phyloP scores from a whole-genome alignment of 148 eudicot genomes.

The Nepenthes mirabilis region DNA sequence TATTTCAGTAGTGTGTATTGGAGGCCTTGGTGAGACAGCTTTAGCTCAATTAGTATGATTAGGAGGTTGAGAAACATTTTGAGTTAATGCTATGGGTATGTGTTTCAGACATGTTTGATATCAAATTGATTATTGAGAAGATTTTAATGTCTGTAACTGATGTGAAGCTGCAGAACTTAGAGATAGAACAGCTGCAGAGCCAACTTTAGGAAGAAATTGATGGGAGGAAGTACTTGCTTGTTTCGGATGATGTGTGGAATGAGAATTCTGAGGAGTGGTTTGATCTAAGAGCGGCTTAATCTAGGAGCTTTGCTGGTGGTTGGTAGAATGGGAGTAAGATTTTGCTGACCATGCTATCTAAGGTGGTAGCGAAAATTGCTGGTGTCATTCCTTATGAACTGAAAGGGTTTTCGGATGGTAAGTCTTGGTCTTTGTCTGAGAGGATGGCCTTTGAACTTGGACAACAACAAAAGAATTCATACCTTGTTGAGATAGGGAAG shows the following conservation, averaged over 20 bases:
- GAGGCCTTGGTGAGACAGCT: conserved; percentile 18
- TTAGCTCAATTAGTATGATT: conserved; percentile 13
- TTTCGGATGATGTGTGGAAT: conserved; percentile 13
- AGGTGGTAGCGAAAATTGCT: conserved; percentile 3
- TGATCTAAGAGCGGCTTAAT: conserved; percentile 1
- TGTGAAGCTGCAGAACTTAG: not conserved
- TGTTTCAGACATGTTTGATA: conserved; percentile 9
- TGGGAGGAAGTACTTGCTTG: conserved; percentile 9
- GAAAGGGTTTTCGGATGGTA: conserved; percentile 10
- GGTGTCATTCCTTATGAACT: conserved; percentile 3
- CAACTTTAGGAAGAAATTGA: conserved; percentile 4
- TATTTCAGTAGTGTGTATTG: conserved; percentile 14
- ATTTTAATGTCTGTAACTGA: not conserved
- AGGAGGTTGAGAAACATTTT: conserved; percentile 5
- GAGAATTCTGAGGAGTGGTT: conserved; percentile 10
- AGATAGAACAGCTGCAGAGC: conserved; percentile 6
- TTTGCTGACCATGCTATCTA: conserved; percentile 14
- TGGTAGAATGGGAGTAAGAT: conserved; percentile 10
- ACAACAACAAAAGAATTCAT: not conserved
- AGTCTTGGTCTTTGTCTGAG: conserved; percentile 18
- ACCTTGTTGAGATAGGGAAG: conserved; percentile 7
- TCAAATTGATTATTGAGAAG: conserved; percentile 1
- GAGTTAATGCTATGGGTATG: conserved; percentile 10
- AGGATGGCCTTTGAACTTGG: conserved; percentile 8
- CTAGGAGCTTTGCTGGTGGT: not conserved